Conservation (phyloP, 495 filamentous ascomycete species). For the Massariosphaeria phaeospora region DNA sequence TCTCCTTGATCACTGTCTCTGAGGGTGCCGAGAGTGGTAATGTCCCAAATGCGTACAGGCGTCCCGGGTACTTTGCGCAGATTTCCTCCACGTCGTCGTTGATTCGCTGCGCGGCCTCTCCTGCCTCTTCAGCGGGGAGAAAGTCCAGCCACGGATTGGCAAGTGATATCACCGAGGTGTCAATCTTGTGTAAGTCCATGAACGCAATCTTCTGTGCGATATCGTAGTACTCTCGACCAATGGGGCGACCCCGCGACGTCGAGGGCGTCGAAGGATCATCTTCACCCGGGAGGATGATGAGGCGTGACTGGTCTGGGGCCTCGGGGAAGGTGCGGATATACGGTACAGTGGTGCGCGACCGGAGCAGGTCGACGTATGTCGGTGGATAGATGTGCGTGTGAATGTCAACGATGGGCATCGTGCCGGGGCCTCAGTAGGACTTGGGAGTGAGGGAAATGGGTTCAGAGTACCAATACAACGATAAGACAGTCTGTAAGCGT, state of each 20-base stretch:
- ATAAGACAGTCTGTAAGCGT: neutral
- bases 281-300: constrained; percentile 74
- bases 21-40: constrained; percentile 68
- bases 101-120: constrained; percentile 56
- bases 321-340: constrained; percentile 68
- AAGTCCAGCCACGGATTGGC: constrained; percentile 98
- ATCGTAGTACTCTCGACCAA: constrained; percentile 69
- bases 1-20: constrained; percentile 57
- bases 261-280: constrained; percentile 55
- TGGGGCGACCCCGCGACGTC: constrained; percentile 57
- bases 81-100: constrained; percentile 72
- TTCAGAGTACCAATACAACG: neutral
- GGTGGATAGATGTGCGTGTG: constrained; percentile 95
- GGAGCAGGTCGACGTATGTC: constrained; percentile 74
- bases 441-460: neutral
- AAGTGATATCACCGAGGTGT: constrained; percentile 78
- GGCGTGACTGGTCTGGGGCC: constrained; percentile 53
- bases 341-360: constrained; percentile 68
- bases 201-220: constrained; percentile 72
- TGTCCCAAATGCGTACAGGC: constrained; percentile 75
- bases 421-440: neutral
- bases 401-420: constrained; percentile 66
- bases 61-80: constrained; percentile 54
- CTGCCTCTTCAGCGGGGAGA: constrained; percentile 57
- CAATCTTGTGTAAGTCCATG: constrained; percentile 79